Conservation (phyloP, 164 flowering plant species). For the Berberis thunbergii region DNA sequence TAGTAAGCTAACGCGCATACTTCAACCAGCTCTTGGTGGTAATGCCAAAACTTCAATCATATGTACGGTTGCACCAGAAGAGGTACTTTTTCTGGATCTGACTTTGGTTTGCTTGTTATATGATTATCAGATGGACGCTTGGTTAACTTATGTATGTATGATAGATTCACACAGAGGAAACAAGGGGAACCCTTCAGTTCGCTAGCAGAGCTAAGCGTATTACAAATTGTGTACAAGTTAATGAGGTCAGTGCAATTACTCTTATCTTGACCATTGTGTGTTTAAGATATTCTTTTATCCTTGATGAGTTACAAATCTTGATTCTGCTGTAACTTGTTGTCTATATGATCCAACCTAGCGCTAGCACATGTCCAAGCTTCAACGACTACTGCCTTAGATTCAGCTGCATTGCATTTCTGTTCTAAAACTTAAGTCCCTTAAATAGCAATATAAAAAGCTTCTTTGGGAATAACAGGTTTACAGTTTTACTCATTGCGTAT, state of each 20-base stretch:
- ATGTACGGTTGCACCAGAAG: conserved; percentile 96
- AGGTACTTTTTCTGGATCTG: conserved; percentile 34
- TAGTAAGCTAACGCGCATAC: conserved; percentile 92
- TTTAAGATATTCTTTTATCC: too few relatives aligned
- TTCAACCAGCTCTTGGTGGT: conserved; percentile 97
- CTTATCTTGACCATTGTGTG: background rate
- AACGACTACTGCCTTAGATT: too few relatives aligned
- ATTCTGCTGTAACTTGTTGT: too few relatives aligned
- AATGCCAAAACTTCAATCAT: conserved; percentile 98
- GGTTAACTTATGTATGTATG: background rate
- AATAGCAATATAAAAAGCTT: too few relatives aligned
- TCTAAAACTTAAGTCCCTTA: too few relatives aligned
- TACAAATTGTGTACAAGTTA: conserved; percentile 93
- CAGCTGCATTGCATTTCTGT: too few relatives aligned
- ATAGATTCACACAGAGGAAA: conserved; percentile 86
- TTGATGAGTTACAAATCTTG: too few relatives aligned
- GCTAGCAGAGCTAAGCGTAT: conserved; percentile 95
- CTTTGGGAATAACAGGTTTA: too few relatives aligned
- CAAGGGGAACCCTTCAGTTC: conserved; percentile 95
- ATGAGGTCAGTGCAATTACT: conserved; percentile 49
- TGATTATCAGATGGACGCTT: background rate
- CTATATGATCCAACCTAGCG: too few relatives aligned
- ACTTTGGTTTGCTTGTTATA: background rate
- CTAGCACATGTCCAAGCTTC: too few relatives aligned
- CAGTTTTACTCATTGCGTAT: too few relatives aligned